Evolutionary conservation across 2,329 filamentous ascomycete species (phyloP).

Genomic region (Penicillium sp.): DNA sequence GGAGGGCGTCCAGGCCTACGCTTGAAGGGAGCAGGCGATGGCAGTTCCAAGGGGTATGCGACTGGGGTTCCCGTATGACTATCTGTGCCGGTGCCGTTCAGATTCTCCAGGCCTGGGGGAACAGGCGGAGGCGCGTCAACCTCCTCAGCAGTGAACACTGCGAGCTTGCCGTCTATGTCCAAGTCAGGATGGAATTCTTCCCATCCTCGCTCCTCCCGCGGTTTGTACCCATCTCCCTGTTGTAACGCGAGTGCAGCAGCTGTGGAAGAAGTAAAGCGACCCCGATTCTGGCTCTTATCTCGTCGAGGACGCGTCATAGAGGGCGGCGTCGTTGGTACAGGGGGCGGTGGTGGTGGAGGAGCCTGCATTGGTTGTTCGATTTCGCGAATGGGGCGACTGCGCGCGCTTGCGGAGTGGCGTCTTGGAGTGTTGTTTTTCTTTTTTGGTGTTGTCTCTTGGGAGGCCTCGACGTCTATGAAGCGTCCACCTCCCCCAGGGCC

Average conservation of each 20-base stretch:
- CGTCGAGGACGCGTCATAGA: constrained; percentile 38
- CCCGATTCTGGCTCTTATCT: constrained; percentile 47
- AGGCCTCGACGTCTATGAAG: constrained; percentile 69
- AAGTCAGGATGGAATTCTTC: constrained; percentile 96
- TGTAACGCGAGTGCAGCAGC: constrained; percentile 84
- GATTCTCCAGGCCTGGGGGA: constrained; percentile 30
- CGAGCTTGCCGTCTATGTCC: constrained; percentile 76
- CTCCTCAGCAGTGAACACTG: constrained; percentile 74
- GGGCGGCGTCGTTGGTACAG: constrained; percentile 35
- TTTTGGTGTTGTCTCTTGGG: constrained; percentile 17
- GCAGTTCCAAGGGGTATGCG: constrained; percentile 35
- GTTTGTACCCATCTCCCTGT: constrained; percentile 94
- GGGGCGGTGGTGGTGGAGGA: constrained; percentile 27
- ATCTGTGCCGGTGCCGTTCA: constrained; percentile 22
- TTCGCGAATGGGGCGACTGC: constrained; percentile 52
- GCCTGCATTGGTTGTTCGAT: constrained; percentile 27
- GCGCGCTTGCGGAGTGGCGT: constrained; percentile 47
- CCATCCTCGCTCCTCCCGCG: constrained; percentile 92
- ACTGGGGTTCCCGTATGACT: constrained; percentile 42
- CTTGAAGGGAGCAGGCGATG: constrained; percentile 47
- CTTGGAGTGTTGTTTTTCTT: constrained; percentile 31
- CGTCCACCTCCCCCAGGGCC: constrained; percentile 80
- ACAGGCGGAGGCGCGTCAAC: constrained; percentile 68
- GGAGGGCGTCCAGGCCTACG: constrained; percentile 61
- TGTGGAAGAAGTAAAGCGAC: constrained; percentile 74